Evolutionary conservation across 2,329 filamentous ascomycete genomes (phyloP).

Genomic region (Penicillium sclerotigenum): DNA sequence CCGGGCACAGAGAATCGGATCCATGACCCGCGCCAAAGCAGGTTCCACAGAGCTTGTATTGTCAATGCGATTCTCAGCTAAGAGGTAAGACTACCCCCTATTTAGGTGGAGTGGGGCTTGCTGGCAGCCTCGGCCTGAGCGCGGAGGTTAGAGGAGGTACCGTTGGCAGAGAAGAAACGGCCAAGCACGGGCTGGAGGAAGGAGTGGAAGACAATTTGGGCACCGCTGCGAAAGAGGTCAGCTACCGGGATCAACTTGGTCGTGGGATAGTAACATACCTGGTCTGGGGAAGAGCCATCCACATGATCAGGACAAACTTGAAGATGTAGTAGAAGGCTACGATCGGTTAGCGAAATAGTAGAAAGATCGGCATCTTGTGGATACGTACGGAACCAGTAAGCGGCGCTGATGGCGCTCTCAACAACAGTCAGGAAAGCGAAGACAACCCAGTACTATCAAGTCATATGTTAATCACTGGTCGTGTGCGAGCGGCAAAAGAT

Average conservation of each 20-base stretch:
- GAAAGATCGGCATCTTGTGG: neutral
- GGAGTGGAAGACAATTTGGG: conserved; percentile 94
- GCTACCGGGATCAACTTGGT: neutral
- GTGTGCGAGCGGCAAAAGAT: neutral
- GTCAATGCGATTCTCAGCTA: conserved; percentile 24
- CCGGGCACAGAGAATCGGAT: conserved; percentile 18
- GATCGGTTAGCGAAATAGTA: conserved; percentile 22
- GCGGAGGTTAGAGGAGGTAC: conserved; percentile 81
- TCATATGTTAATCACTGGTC: conserved; percentile 11
- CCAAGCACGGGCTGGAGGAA: conserved; percentile 88
- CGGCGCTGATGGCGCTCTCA: conserved; percentile 63
- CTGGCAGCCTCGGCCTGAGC: conserved; percentile 75
- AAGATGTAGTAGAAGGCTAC: conserved; percentile 96
- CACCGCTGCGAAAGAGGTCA: conserved; percentile 61
- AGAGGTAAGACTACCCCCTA: conserved; percentile 8
- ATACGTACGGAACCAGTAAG: conserved; percentile 65
- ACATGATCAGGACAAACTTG: conserved; percentile 97
- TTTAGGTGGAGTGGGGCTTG: conserved; percentile 61
- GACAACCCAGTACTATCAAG: conserved; percentile 62
- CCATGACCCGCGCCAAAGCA: conserved; percentile 11
- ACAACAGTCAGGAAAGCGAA: conserved; percentile 64
- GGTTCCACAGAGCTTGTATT: conserved; percentile 6
- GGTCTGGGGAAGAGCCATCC: conserved; percentile 95
- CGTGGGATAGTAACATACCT: conserved; percentile 58
- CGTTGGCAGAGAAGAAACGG: conserved; percentile 78